These are phyloP conservation scores for Leccinum fallax DNA, from an alignment of 1,284 basidiomycete genomes.

Conservation along the genomic window DNA sequence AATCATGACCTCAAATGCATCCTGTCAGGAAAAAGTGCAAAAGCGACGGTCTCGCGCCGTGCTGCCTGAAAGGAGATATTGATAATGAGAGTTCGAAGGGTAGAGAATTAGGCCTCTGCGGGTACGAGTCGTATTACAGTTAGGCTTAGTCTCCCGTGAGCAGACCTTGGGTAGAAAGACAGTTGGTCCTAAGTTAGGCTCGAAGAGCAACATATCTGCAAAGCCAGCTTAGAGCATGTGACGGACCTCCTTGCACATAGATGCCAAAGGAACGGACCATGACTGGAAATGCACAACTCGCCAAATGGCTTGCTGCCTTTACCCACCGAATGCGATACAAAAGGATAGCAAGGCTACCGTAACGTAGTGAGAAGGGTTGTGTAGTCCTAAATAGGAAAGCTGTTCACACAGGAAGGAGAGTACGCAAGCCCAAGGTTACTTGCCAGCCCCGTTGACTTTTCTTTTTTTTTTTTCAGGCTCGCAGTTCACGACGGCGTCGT, in stretches of 20 bases:
- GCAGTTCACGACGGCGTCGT: constrained; percentile 14
- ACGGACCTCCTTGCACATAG: too few relatives aligned
- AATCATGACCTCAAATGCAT: too few relatives aligned
- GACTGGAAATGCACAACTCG: background rate
- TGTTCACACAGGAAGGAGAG: constrained; percentile 19
- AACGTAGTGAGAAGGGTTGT: background rate
- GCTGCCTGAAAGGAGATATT: too few relatives aligned
- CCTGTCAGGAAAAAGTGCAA: too few relatives aligned
- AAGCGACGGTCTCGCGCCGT: too few relatives aligned
- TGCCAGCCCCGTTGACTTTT: constrained; percentile 16
- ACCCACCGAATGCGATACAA: background rate
- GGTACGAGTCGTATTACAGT: too few relatives aligned
- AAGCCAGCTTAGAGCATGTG: background rate
- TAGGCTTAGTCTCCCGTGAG: too few relatives aligned
- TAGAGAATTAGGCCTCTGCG: too few relatives aligned
- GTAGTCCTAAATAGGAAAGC: constrained; percentile 16
- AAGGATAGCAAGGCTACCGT: background rate
- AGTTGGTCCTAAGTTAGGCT: too few relatives aligned
- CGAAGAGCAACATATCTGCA: background rate
- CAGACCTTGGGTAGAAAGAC: too few relatives aligned
- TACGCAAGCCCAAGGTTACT: constrained; percentile 31
- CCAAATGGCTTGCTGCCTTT: background rate
- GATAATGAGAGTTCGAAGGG: too few relatives aligned
- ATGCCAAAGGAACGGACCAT: background rate
- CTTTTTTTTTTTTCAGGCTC: constrained; percentile 10